These are phyloP conservation scores for Cladosporium phlei DNA, from an alignment of 2,329 filamentous ascomycete genomes.

Conservation along the genomic window DNA sequence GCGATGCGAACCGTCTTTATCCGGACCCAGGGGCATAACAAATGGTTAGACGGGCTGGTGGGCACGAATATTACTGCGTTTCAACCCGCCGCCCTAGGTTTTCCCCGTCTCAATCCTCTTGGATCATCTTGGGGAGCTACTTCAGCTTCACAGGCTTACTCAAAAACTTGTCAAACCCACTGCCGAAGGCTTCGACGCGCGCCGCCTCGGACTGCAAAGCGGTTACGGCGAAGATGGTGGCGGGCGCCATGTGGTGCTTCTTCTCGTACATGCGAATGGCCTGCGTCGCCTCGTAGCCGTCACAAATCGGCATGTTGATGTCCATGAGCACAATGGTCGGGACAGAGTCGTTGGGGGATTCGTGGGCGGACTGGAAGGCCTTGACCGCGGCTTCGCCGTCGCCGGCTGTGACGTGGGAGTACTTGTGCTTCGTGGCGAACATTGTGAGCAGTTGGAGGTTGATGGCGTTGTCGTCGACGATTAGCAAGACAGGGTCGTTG, in stretches of 20 bases:
- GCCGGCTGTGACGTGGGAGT: slow-evolving; percentile 38
- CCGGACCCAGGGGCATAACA: too few relatives aligned
- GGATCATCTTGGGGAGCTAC: slow-evolving; percentile 31
- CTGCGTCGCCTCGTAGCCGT: slow-evolving; percentile 32
- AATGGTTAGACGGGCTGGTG: too few relatives aligned
- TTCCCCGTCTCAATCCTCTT: too few relatives aligned
- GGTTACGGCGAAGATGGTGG: slow-evolving; percentile 21
- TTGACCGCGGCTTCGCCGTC: slow-evolving; percentile 44
- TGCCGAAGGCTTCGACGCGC: slow-evolving; percentile 24
- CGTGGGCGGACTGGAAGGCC: slow-evolving; percentile 19
- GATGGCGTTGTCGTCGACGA: slow-evolving; percentile 28
- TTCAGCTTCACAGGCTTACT: slow-evolving; percentile 33
- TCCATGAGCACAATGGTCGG: slow-evolving; percentile 47
- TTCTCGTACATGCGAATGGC: slow-evolving; percentile 30
- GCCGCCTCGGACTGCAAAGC: slow-evolving; percentile 18
- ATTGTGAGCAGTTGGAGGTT: slow-evolving; percentile 25
- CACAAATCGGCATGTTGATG: slow-evolving; percentile 30
- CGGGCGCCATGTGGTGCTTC: slow-evolving; percentile 17
- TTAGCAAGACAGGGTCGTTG: slow-evolving; percentile 16
- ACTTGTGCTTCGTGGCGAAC: slow-evolving; percentile 32
- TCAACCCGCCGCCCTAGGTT: too few relatives aligned
- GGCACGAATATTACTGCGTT: too few relatives aligned
- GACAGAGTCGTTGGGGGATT: background rate
- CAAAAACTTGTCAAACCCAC: slow-evolving; percentile 28
- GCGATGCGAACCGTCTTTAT: too few relatives aligned